Conservation (phyloP, 2,329 filamentous ascomycete species). For the Verticillium albo-atrum region DNA sequence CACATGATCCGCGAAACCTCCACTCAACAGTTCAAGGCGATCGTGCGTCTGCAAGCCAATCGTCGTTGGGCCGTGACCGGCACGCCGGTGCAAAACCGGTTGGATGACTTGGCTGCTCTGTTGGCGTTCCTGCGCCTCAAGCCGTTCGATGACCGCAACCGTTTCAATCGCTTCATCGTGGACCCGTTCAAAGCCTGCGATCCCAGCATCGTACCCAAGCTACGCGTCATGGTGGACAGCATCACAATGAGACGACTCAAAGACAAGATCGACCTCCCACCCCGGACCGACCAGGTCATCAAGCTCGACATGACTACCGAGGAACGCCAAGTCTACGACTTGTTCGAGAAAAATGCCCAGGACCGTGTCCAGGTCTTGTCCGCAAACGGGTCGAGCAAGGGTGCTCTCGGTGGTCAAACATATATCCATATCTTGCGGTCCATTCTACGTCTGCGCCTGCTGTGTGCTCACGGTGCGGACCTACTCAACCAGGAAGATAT, state of each 20-base stretch:
- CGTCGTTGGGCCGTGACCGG: slow-evolving; percentile 96
- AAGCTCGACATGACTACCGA: slow-evolving; percentile 70
- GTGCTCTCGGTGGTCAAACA: slow-evolving; percentile 73
- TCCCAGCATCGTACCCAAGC: slow-evolving; percentile 74
- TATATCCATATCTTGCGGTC: slow-evolving; percentile 92
- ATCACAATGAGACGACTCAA: slow-evolving; percentile 89
- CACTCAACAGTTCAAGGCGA: slow-evolving; percentile 78
- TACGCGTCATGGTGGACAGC: slow-evolving; percentile 88
- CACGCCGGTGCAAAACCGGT: slow-evolving; percentile 88
- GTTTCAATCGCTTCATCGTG: slow-evolving; percentile 77
- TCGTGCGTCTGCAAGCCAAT: slow-evolving; percentile 72
- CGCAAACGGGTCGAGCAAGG: slow-evolving; percentile 43
- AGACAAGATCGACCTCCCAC: slow-evolving; percentile 80
- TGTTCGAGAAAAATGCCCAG: slow-evolving; percentile 77
- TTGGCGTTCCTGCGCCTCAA: slow-evolving; percentile 80
- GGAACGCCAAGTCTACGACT: slow-evolving; percentile 75
- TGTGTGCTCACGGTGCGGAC: slow-evolving; percentile 93
- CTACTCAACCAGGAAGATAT: slow-evolving; percentile 81
- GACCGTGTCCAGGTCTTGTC: slow-evolving; percentile 72
- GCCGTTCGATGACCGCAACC: slow-evolving; percentile 74
- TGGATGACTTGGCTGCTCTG: slow-evolving; percentile 84
- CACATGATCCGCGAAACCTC: slow-evolving; percentile 87
- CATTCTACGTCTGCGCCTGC: slow-evolving; percentile 81
- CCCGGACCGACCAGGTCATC: slow-evolving; percentile 67
- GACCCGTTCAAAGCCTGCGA: slow-evolving; percentile 84